Base-by-base conservation (phyloP, 306 rosid species). In the Bauhinia variegata region DNA sequence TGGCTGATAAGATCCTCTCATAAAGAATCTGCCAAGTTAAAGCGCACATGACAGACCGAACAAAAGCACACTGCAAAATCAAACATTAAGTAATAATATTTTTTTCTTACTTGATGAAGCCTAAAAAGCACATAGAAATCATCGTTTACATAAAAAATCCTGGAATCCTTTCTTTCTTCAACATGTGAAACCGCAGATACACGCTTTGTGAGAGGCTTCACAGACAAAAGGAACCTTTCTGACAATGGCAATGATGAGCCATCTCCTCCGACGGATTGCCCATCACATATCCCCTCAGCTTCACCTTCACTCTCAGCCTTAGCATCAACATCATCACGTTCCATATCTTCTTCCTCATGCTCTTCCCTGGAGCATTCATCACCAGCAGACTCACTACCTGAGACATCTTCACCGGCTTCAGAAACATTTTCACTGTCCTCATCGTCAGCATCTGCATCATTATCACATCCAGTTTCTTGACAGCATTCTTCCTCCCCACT, bases 261-360 rank as follows among this genome's bases (percentile, higher is more conserved):
- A 79, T 93, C 93, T 65, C 89, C 95, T 59, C 83, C 93, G 55
- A 67, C 80, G 37, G 72, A 68, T 64, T 90, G 96, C 50, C 72
- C 83, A 78, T 88, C 96, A 63, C 77, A 79, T 74, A 79, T 78
- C 69, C 86, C 97, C 62, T 88, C 99, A 33, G 88, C 96, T 84
- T 95, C 99, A 34, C 96, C 99, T 85, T 93, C 99, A 70, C 99
- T 89, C 86, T 90, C 99, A 77, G 80, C 99, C 89, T 88, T 95
- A 69, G 80, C 89, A 75, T 88, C 92, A 65, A 75, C 82, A 55
- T 82, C 98, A 62, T 86, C 92, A 17, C 73, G 86, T 44, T 84
- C 98, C n/a, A 74, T 77, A 74, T 87, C 96, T 47, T 84, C 96
- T 59, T 85, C 93, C 61, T 82, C 92, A 28, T 85, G 97, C 67